Evolutionary conservation across 441 rosid species (phyloP).

Genomic region (Gossypium lobatum): DNA sequence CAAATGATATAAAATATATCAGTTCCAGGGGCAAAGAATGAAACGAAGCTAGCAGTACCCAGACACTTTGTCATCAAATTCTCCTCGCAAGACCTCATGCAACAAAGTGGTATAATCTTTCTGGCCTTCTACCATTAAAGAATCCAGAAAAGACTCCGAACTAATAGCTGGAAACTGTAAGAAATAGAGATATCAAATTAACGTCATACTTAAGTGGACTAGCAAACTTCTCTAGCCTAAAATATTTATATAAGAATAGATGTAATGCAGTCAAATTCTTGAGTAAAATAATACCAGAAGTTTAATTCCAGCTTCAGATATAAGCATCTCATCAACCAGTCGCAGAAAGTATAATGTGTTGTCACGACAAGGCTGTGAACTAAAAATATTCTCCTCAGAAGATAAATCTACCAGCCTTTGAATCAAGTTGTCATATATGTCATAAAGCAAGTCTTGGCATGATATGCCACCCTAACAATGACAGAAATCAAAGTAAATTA

Average conservation of each 20-base stretch:
- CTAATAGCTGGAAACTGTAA: constrained; percentile 85
- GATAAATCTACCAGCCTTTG: constrained; percentile 72
- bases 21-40: constrained; percentile 13
- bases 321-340: constrained; percentile 86
- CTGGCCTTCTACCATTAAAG: constrained; percentile 56
- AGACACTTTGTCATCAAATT: constrained; percentile 46
- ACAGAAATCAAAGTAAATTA: constrained; percentile 21
- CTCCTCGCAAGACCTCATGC: constrained; percentile 58
- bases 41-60: constrained; percentile 44
- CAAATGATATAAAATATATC: not conserved
- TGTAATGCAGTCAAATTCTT: not conserved
- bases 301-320: constrained; percentile 71
- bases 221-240: not conserved
- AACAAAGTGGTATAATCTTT: constrained; percentile 53
- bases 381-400: constrained; percentile 79
- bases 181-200: constrained; percentile 16
- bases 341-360: constrained; percentile 78
- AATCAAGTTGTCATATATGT: constrained; percentile 70
- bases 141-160: constrained; percentile 51
- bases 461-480: constrained; percentile 53
- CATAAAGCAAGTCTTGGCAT: constrained; percentile 60
- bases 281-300: constrained; percentile 51
- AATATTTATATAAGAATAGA: not conserved
- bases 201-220: not conserved
- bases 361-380: constrained; percentile 93